Evolutionary conservation across 1,139 yeast genomes (phyloP).

Genomic region (Lizanozyma gosingica): DNA sequence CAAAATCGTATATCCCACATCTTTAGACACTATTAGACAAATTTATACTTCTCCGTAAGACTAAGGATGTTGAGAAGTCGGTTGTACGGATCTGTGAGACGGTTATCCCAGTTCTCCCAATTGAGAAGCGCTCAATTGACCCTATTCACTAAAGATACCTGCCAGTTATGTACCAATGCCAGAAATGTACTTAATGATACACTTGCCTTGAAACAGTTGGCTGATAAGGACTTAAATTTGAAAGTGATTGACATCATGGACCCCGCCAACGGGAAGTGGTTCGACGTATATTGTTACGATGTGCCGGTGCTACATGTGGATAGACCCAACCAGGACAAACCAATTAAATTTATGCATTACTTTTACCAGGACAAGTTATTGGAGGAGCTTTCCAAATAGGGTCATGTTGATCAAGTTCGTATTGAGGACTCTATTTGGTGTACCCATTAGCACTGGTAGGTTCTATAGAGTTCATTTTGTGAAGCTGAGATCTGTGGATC

Average conservation of each 20-base stretch:
- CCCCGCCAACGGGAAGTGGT: conserved; percentile 63
- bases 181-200: conserved; percentile 41
- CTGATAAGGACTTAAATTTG: conserved; percentile 23
- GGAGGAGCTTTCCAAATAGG: conserved; percentile 30
- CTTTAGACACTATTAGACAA: too few relatives aligned
- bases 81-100: not conserved
- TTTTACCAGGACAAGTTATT: conserved; percentile 49
- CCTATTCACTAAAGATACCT: conserved; percentile 69
- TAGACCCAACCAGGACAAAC: conserved; percentile 32
- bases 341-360: conserved; percentile 70
- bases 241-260: conserved; percentile 58
- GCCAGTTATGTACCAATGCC: conserved; percentile 75
- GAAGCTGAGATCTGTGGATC: too few relatives aligned
- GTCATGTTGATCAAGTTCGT: too few relatives aligned
- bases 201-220: conserved; percentile 17
- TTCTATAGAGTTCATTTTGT: too few relatives aligned
- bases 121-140: conserved; percentile 25
- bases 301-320: conserved; percentile 82
- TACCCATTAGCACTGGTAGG: too few relatives aligned
- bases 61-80: too few relatives aligned
- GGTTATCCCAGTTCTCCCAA: not conserved
- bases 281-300: conserved; percentile 78
- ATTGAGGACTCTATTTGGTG: too few relatives aligned
- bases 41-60: too few relatives aligned
- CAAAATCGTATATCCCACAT: too few relatives aligned